phyloP scores from a whole-genome alignment of 2,329 filamentous ascomycete species.

The Thielaviopsis musarum region DNA sequence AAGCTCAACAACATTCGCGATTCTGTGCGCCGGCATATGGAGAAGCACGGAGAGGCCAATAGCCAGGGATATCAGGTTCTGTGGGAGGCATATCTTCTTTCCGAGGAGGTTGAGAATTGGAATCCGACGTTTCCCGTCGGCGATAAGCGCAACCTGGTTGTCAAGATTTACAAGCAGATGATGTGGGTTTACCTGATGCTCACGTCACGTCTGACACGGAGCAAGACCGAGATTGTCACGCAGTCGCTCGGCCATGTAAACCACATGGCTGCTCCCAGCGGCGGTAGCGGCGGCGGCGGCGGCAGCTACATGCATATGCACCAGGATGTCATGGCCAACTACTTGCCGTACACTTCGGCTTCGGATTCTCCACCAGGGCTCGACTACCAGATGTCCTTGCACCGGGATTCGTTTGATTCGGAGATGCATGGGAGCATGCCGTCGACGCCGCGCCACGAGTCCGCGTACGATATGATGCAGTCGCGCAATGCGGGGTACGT shows the following conservation, averaged over 20 bases:
- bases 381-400: background rate
- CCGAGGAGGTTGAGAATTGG: conserved; percentile 60
- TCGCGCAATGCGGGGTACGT: too few species aligned
- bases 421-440: background rate
- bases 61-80: background rate
- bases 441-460: background rate
- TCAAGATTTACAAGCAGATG: conserved; percentile 46
- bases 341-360: background rate
- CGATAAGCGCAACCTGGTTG: conserved; percentile 39
- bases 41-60: background rate
- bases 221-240: background rate
- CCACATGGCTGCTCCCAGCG: background rate
- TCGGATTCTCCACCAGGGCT: background rate
- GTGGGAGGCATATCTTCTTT: conserved; percentile 31
- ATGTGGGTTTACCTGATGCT: conserved; percentile 48
- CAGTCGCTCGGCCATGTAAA: background rate
- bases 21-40: conserved; percentile 52
- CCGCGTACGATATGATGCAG: too few species aligned
- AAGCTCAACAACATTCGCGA: conserved; percentile 66
- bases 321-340: background rate
- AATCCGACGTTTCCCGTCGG: conserved; percentile 42
- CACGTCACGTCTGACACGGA: conserved; percentile 38
- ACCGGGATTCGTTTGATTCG: background rate
- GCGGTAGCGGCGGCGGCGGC: too few species aligned
- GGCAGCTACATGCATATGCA: background rate